phyloP scores from a whole-genome alignment of 2,329 filamentous ascomycete genomes.

The Pestalotiopsis sp. region DNA sequence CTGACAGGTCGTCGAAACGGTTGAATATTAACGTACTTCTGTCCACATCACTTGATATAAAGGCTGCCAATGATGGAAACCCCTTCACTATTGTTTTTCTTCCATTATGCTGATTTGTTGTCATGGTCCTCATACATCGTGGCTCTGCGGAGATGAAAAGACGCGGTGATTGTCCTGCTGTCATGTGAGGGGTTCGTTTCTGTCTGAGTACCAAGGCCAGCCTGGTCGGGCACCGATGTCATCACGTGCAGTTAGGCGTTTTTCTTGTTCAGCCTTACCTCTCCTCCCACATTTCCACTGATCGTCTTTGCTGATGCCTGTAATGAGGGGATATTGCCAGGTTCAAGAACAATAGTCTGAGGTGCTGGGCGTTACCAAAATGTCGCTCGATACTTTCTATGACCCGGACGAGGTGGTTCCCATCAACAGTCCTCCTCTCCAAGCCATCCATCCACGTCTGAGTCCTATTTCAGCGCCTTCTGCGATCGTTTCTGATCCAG shows the following conservation, averaged over 20 bases:
- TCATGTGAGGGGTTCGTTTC: not conserved
- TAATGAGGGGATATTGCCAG: not conserved
- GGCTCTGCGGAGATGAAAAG: too few species aligned
- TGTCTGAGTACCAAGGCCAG: not conserved
- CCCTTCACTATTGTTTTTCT: not conserved
- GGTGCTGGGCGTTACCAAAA: not conserved
- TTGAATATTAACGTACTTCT: not conserved
- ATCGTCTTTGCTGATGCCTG: not conserved
- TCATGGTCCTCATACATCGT: not conserved
- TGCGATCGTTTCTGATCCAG: not conserved
- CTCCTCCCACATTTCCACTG: not conserved
- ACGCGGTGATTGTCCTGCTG: too few species aligned
- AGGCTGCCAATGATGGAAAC: not conserved
- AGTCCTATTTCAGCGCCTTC: not conserved
- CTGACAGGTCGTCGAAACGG: not conserved
- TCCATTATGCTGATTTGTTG: not conserved
- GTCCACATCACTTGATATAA: not conserved
- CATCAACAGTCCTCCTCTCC: not conserved
- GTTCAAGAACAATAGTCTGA: not conserved
- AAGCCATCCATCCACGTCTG: not conserved
- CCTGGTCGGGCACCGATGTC: not conserved
- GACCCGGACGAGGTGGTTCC: not conserved
- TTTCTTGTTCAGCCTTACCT: not conserved
- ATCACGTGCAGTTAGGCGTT: not conserved
- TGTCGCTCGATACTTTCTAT: not conserved